These are phyloP conservation scores for Mollisia scopiformis DNA, from an alignment of 2,329 filamentous ascomycete species.

Conservation along the genomic window DNA sequence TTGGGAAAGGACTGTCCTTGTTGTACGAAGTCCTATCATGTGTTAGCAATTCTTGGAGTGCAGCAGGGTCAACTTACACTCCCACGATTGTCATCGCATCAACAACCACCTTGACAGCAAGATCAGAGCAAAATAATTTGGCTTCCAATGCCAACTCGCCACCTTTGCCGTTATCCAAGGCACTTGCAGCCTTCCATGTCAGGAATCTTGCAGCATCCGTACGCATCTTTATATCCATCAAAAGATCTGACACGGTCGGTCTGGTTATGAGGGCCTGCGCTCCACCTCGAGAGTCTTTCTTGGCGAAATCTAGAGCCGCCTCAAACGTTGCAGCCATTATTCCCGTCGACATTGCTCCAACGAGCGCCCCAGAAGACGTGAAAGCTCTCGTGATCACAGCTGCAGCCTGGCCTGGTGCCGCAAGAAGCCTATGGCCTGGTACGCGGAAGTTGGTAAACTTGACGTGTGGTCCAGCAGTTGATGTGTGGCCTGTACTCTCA, in stretches of 20 bases:
- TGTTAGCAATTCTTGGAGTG: conserved; percentile 8
- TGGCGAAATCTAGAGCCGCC: conserved; percentile 52
- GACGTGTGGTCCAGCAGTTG: conserved; percentile 52
- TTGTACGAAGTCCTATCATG: conserved; percentile 17
- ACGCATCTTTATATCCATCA: conserved; percentile 55
- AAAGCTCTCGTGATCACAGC: conserved; percentile 48
- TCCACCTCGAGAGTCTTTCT: conserved; percentile 48
- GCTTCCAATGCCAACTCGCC: conserved; percentile 51
- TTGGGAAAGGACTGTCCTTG: conserved; percentile 40
- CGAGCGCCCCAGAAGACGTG: conserved; percentile 45
- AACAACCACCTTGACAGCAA: conserved; percentile 48
- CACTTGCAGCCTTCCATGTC: conserved; percentile 54
- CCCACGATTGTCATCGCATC: conserved; percentile 56
- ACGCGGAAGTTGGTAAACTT: conserved; percentile 51
- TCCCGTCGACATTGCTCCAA: conserved; percentile 57
- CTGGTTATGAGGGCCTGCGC: conserved; percentile 47
- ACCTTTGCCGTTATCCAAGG: conserved; percentile 42
- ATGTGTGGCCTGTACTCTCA: conserved; percentile 49
- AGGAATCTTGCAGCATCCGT: conserved; percentile 51
- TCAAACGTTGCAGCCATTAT: conserved; percentile 58
- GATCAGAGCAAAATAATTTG: conserved; percentile 55
- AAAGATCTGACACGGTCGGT: conserved; percentile 53
- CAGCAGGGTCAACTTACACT: conserved; percentile 41
- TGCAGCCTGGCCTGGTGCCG: conserved; percentile 45
- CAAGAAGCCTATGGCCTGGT: conserved; percentile 50